These are phyloP conservation scores for Stereum hirsutum DNA, from an alignment of 1,284 basidiomycete genomes.

Conservation along the genomic window DNA sequence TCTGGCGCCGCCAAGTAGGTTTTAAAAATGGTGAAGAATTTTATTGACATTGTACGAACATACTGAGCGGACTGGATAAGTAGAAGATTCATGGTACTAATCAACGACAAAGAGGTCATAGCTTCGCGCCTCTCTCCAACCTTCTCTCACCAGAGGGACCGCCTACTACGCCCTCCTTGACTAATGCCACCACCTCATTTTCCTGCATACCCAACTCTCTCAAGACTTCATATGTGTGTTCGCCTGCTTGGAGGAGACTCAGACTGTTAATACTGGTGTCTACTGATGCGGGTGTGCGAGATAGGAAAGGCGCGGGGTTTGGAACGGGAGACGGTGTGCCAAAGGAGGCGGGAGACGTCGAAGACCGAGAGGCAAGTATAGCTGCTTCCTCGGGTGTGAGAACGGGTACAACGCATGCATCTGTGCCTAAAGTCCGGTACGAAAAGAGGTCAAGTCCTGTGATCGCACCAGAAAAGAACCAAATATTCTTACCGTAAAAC, in stretches of 20 bases:
- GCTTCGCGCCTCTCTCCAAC: background rate
- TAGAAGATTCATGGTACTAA: no score
- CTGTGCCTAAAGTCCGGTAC: conserved; percentile 38
- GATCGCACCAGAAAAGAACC: background rate
- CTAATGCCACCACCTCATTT: conserved; percentile 27
- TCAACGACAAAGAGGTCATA: no score
- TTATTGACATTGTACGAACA: no score
- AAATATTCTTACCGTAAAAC: conserved; percentile 54
- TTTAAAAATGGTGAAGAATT: no score
- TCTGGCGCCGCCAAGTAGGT: no score
- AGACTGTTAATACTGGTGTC: conserved; percentile 8
- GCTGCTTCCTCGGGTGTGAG: conserved; percentile 56
- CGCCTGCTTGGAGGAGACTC: conserved; percentile 31
- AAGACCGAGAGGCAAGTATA: conserved; percentile 22
- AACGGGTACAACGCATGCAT: conserved; percentile 73
- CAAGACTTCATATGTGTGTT: conserved; percentile 41
- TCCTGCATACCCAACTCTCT: conserved; percentile 33
- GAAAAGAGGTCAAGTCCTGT: background rate
- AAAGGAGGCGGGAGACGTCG: conserved; percentile 21
- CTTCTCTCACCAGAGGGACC: conserved; percentile 16
- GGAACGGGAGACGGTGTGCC: conserved; percentile 29
- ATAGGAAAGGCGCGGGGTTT: conserved; percentile 12
- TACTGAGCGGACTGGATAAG: no score
- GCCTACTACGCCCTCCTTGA: conserved; percentile 31
- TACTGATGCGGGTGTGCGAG: conserved; percentile 9